Evolutionary conservation across 495 filamentous ascomycete species (phyloP).

Genomic region (Elasticomyces elasticus): DNA sequence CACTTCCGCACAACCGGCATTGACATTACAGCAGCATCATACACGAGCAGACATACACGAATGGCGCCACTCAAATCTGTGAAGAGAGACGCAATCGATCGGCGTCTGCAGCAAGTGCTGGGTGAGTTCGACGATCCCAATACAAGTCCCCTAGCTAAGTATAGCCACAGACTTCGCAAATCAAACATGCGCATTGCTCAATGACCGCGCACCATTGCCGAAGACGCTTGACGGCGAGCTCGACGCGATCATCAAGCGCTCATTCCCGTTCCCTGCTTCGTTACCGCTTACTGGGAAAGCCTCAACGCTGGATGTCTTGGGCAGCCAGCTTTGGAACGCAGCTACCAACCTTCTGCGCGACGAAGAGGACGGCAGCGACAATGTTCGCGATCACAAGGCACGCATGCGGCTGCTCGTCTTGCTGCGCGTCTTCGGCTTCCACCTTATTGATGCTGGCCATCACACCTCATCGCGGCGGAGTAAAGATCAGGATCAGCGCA

Average conservation of each 20-base stretch:
- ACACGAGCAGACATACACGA: background rate
- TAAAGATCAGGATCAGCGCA: constrained; percentile 19
- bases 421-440: constrained; percentile 57
- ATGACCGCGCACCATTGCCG: background rate
- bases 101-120: constrained; percentile 1
- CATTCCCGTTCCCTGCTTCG: background rate
- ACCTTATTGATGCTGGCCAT: constrained; percentile 55
- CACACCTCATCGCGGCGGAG: constrained; percentile 33
- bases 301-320: constrained; percentile 34
- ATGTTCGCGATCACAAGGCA: constrained; percentile 11
- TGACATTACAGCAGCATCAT: background rate
- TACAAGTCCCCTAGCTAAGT: background rate
- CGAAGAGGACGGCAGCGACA: constrained; percentile 6
- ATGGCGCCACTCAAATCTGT: constrained; percentile 13
- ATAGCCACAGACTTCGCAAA: background rate
- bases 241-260: constrained; percentile 7
- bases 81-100: constrained; percentile 6
- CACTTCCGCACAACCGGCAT: too few species aligned
- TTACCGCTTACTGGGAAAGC: background rate
- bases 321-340: constrained; percentile 47
- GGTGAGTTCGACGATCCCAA: constrained; percentile 1
- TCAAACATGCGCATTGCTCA: background rate
- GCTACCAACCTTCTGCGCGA: constrained; percentile 38
- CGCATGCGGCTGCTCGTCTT: constrained; percentile 20
- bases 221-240: constrained; percentile 1